Percentiles rank a stretch among this genome's conserved stretches.
Evolutionary conservation across 116 monocot species (phyloP).

Genomic region (Posidonia oceanica): DNA sequence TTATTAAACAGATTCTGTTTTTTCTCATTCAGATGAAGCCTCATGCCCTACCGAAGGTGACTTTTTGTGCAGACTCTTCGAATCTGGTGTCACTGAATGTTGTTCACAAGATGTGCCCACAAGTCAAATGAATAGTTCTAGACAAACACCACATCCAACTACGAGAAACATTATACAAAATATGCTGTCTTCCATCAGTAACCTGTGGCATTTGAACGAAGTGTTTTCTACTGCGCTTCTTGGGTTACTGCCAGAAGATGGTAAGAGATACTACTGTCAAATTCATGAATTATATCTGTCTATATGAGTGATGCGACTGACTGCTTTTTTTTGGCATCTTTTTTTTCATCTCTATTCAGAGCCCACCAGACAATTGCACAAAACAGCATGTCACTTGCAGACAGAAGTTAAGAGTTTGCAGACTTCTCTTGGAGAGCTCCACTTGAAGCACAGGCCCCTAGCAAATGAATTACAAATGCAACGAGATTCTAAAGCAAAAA

Average conservation of each 20-base stretch:
- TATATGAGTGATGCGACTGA: not conserved
- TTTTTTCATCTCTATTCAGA: conserved; percentile 9
- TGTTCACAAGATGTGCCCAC: conserved; percentile 15
- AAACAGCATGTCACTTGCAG: conserved; percentile 18
- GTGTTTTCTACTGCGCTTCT: conserved; percentile 15
- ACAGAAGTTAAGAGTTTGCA: conserved; percentile 35
- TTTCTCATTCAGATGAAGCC: conserved; percentile 39
- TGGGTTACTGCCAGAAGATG: conserved; percentile 32
- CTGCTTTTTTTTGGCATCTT: not conserved
- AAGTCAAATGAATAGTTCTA: conserved; percentile 17
- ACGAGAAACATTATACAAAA: conserved; percentile 27
- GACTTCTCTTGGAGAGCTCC: conserved; percentile 36
- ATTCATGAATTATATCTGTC: not conserved
- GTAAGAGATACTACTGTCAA: conserved; percentile 14
- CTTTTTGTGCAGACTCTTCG: conserved; percentile 50
- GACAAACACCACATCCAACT: conserved; percentile 7
- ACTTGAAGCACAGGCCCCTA: conserved; percentile 48
- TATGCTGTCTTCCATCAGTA: conserved; percentile 31
- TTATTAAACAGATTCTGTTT: conserved; percentile 1
- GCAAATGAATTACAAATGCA: conserved; percentile 36
- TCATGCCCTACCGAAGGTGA: conserved; percentile 26
- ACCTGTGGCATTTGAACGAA: conserved; percentile 35
- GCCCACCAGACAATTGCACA: conserved; percentile 19
- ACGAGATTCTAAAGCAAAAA: conserved; percentile 35
- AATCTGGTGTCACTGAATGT: conserved; percentile 65